These are phyloP conservation scores for Cordyceps tenuipes DNA, from an alignment of 2,329 filamentous ascomycete species.

Conservation along the genomic window DNA sequence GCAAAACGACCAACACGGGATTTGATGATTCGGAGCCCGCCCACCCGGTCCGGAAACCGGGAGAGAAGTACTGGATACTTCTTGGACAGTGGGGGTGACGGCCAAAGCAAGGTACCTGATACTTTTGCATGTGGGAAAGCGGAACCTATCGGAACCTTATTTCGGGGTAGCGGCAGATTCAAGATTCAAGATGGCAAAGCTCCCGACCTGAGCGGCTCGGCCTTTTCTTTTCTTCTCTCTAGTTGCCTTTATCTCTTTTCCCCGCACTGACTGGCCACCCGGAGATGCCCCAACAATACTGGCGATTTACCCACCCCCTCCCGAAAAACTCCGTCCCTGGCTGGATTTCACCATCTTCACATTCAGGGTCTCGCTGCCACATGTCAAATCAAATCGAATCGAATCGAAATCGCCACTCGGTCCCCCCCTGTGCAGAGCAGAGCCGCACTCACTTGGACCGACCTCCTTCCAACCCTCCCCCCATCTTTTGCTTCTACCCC, in stretches of 20 bases:
- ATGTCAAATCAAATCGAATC: neutral
- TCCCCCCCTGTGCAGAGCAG: neutral
- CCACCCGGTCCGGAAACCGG: too few relatives aligned
- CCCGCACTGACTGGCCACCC: too few relatives aligned
- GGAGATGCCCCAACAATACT: neutral
- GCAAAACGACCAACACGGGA: neutral
- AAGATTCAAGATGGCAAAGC: too few relatives aligned
- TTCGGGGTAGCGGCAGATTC: neutral
- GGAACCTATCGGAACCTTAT: constrained; percentile 6
- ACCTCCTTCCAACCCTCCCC: neutral
- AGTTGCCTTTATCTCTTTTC: too few relatives aligned
- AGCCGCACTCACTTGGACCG: neutral
- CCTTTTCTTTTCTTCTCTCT: neutral
- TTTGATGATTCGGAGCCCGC: neutral
- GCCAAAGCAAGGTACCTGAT: neutral
- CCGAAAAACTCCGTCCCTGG: neutral
- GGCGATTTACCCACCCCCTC: neutral
- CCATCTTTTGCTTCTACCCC: neutral
- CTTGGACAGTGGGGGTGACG: neutral
- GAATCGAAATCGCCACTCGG: neutral
- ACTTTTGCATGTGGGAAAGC: constrained; percentile 8
- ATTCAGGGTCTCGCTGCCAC: constrained; percentile 5
- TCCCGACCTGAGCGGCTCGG: neutral
- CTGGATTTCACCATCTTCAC: neutral
- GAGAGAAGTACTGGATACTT: neutral